Conservation (phyloP, 1,284 basidiomycete species). For the Neolentinus lepideus region DNA sequence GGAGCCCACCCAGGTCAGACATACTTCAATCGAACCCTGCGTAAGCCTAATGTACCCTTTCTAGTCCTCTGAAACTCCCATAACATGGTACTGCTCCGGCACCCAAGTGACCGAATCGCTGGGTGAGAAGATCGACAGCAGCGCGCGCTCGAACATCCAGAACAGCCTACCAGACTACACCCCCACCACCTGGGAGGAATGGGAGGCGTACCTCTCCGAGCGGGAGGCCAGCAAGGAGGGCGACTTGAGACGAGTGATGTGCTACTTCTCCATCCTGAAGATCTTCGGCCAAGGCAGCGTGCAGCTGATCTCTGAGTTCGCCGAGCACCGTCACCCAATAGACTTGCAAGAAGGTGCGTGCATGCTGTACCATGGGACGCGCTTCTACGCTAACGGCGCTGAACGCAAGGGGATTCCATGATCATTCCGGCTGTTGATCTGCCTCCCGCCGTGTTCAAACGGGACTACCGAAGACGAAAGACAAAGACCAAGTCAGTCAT, state of each 20-base stretch:
- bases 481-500: not conserved
- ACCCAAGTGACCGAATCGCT: not conserved
- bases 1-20: not conserved
- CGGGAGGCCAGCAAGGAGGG: not conserved
- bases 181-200: conserved; percentile 1
- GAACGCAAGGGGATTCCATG: not conserved
- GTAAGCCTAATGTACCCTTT: not conserved
- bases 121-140: not conserved
- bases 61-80: not conserved
- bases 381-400: not conserved
- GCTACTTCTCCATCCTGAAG: conserved; percentile 1
- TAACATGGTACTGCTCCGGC: conserved; percentile 1
- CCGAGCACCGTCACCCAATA: not conserved
- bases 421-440: not conserved
- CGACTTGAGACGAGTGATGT: not conserved
- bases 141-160: not conserved
- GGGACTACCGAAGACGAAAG: not conserved
- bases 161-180: not conserved
- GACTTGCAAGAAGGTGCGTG: not conserved
- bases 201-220: not conserved
- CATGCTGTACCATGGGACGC: no score
- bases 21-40: not conserved
- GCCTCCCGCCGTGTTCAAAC: not conserved
- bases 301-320: not conserved
- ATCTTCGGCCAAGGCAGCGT: not conserved